phyloP scores from a whole-genome alignment of 192 early-diverging fungal species.

The Coemansia furcata region DNA sequence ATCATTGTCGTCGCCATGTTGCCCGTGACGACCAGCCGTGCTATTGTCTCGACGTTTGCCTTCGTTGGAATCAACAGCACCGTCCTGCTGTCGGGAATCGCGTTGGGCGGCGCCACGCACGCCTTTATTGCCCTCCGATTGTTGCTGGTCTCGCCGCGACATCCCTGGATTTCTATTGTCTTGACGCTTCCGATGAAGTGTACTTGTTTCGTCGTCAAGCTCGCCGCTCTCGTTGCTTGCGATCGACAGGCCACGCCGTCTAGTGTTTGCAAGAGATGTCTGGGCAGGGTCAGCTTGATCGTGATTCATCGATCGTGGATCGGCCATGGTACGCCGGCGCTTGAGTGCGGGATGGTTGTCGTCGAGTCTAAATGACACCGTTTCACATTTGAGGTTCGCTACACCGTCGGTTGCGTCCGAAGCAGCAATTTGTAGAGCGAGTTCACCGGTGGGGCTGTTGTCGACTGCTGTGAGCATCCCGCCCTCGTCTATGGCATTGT shows the following conservation, averaged over 20 bases:
- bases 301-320: background rate
- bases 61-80: background rate
- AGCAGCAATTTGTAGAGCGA: background rate
- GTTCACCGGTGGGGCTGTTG: background rate
- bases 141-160: background rate
- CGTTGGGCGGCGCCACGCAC: background rate
- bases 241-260: background rate
- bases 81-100: background rate
- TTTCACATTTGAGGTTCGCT: background rate
- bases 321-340: slow-evolving; percentile 1
- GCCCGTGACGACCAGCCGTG: background rate
- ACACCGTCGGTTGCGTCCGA: background rate
- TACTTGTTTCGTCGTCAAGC: background rate
- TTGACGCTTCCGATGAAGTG: background rate
- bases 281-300: background rate
- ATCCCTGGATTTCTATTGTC: background rate
- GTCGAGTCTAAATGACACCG: background rate
- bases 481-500: background rate
- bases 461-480: background rate
- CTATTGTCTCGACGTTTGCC: background rate
- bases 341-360: background rate
- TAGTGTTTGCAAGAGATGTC: background rate
- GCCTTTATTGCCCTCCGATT: background rate
- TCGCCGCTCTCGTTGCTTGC: background rate
- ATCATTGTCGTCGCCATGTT: background rate